These are phyloP conservation scores for Yamadazyma siamensis DNA, from an alignment of 1,139 yeast genomes.

Conservation along the genomic window DNA sequence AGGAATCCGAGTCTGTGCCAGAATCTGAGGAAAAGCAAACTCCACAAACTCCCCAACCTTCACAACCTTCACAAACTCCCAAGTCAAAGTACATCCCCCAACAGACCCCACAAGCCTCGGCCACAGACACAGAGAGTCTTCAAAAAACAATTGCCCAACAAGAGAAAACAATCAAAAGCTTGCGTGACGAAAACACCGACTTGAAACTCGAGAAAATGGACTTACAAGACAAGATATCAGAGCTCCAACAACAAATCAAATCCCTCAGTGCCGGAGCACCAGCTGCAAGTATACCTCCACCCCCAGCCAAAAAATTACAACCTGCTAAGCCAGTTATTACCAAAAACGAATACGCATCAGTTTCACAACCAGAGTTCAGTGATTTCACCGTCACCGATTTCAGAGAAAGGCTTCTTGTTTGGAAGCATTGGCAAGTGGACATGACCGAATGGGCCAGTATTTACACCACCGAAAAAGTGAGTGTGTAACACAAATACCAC, in stretches of 20 bases:
- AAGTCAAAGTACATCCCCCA: background rate
- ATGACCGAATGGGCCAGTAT: conserved; percentile 70
- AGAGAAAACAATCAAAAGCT: conserved; percentile 33
- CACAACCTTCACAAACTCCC: background rate
- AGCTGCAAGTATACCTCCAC: conserved; percentile 8
- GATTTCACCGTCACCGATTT: conserved; percentile 28
- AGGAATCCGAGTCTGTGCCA: conserved; percentile 5
- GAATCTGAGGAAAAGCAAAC: conserved; percentile 1
- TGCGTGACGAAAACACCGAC: conserved; percentile 45
- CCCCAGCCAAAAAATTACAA: conserved; percentile 12
- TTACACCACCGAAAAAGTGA: conserved; percentile 23
- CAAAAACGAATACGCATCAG: conserved; percentile 32
- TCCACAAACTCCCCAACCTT: background rate
- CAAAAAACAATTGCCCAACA: conserved; percentile 26
- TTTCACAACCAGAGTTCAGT: conserved; percentile 25
- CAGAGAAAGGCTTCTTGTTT: conserved; percentile 46
- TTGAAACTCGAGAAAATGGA: conserved; percentile 47
- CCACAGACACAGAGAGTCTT: conserved; percentile 15
- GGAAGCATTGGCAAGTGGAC: conserved; percentile 87
- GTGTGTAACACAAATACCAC: conserved; percentile 13
- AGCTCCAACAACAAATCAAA: conserved; percentile 22
- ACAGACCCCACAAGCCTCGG: background rate
- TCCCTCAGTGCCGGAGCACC: conserved; percentile 11
- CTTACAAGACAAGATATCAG: conserved; percentile 31
- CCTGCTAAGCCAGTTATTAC: conserved; percentile 37